phyloP scores from a whole-genome alignment of 2,329 filamentous ascomycete species.

The Tolypocladium pustulatum region DNA sequence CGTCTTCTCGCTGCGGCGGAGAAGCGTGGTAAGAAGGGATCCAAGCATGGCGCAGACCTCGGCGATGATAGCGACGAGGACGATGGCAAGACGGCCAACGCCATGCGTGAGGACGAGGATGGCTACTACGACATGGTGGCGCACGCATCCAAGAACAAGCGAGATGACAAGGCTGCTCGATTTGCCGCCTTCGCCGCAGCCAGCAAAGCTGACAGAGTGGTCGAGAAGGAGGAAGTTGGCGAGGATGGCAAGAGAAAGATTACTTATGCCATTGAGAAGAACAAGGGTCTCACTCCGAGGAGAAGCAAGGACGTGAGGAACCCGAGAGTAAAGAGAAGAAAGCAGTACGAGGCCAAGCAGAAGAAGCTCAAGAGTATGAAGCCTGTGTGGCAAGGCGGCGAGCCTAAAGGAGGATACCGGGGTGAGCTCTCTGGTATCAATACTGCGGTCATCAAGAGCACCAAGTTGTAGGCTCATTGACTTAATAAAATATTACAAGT shows the following conservation, averaged over 20 bases:
- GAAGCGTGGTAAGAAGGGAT: constrained; percentile 60
- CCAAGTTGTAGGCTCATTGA: constrained; percentile 58
- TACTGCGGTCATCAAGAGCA: constrained; percentile 82
- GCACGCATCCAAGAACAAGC: constrained; percentile 56
- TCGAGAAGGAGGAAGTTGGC: constrained; percentile 59
- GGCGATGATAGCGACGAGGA: constrained; percentile 59
- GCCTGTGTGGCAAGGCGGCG: constrained; percentile 74
- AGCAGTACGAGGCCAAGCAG: constrained; percentile 92
- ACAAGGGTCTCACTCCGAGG: constrained; percentile 85
- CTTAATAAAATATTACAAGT: neutral
- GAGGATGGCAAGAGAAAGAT: constrained; percentile 86
- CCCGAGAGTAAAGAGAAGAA: constrained; percentile 94
- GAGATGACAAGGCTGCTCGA: constrained; percentile 56
- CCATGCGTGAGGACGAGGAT: constrained; percentile 48
- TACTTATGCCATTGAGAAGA: constrained; percentile 90
- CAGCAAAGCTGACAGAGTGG: constrained; percentile 50
- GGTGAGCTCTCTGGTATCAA: constrained; percentile 96
- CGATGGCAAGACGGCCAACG: constrained; percentile 43
- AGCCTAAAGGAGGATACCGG: constrained; percentile 75
- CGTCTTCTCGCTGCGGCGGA: constrained; percentile 84
- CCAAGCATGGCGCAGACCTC: constrained; percentile 54
- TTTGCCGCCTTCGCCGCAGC: constrained; percentile 48
- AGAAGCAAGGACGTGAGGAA: constrained; percentile 92
- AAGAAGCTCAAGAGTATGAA: constrained; percentile 91
- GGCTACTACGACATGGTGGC: constrained; percentile 90